Base-by-base conservation (phyloP, 2,329 filamentous ascomycete genomes). In the Thielaviopsis musarum region DNA sequence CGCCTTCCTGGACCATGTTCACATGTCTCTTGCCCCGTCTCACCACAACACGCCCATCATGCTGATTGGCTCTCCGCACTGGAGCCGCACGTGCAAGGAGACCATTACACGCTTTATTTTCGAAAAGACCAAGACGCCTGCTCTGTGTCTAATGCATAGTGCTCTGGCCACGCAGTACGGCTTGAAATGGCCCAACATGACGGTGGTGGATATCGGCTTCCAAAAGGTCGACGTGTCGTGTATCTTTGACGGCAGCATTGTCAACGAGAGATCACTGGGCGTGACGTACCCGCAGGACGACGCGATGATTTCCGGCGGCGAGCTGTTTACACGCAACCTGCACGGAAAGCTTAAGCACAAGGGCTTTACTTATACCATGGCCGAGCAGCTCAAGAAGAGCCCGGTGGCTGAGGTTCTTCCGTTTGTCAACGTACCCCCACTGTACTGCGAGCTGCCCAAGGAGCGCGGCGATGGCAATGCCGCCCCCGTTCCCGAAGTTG, bases 1-100 rank as follows among this genome's bases (percentile, higher is more conserved):
- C 64, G 91, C 93, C 34, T 85, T 97, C 66, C 81, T 98, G 67
- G 87, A 91, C 59, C 88, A 98, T 70, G 85, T 97, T 64, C 88
- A 96, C 77, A 85, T 88, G 70, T 81, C 87, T 54, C 80, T 98
- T 62, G 93, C 89, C 62, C 90, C 89, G 26, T 89, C 88, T 2
- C 93, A 95, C 69, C 93, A 97, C 73, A 96, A 96, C 73, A 96
- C 91, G 0, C 91, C 93, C 1, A 88, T 98, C 64, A 79, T 97
- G 70, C 81, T 98, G 63, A 86, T 97, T 71, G 81, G 87, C 7
- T 88, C 95, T 65, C 91, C 93, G 3, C 85, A 84, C 65, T 98
- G 93, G 91, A 90, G 89, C 3, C 82, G 87, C 9, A 84, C 86
- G 63, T 90, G 96, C 70, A 85, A 85, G 69, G 91, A 97, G 72